phyloP scores from a whole-genome alignment of 495 filamentous ascomycete genomes.

The Immersiella caudata region DNA sequence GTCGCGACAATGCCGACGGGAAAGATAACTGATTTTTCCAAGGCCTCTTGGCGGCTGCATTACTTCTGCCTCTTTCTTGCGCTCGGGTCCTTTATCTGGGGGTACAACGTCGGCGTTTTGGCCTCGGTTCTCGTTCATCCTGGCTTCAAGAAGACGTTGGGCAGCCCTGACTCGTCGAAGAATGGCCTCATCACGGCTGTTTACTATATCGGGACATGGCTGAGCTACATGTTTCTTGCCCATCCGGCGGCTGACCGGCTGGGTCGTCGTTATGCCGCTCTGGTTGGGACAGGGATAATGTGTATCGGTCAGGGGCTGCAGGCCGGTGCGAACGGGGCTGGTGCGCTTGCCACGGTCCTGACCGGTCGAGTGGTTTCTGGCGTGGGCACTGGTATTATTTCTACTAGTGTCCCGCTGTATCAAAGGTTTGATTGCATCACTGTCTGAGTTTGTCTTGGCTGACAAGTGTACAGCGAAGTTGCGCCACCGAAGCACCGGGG shows the following conservation, averaged over 20 bases:
- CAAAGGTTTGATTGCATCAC: constrained; percentile 44
- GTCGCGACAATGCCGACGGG: constrained; percentile 4
- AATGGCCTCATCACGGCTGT: constrained; percentile 59
- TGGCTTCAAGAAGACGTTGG: constrained; percentile 51
- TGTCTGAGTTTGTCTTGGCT: neutral
- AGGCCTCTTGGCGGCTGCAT: constrained; percentile 49
- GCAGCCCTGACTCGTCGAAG: constrained; percentile 44
- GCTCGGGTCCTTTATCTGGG: constrained; percentile 62
- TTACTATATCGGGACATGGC: constrained; percentile 61
- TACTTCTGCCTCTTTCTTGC: constrained; percentile 55
- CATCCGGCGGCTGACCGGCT: constrained; percentile 50
- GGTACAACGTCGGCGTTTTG: constrained; percentile 61
- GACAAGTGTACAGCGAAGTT: constrained; percentile 48
- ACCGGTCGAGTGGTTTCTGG: constrained; percentile 56
- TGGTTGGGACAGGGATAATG: constrained; percentile 48
- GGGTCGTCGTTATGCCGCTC: constrained; percentile 54
- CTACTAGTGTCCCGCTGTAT: constrained; percentile 59
- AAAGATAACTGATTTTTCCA: constrained; percentile 29
- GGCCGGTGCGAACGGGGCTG: constrained; percentile 42
- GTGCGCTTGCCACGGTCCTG: constrained; percentile 55
- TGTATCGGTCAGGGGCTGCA: constrained; percentile 53
- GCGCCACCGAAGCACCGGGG: constrained; percentile 55
- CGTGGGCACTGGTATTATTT: constrained; percentile 54
- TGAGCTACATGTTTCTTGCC: constrained; percentile 57
- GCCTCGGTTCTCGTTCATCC: constrained; percentile 58